A percentile compares a stretch with the other conserved stretches of the same genome.
phyloP scores from a whole-genome alignment of 1,139 yeast species.

The Yamadazyma songkhlaensis region DNA sequence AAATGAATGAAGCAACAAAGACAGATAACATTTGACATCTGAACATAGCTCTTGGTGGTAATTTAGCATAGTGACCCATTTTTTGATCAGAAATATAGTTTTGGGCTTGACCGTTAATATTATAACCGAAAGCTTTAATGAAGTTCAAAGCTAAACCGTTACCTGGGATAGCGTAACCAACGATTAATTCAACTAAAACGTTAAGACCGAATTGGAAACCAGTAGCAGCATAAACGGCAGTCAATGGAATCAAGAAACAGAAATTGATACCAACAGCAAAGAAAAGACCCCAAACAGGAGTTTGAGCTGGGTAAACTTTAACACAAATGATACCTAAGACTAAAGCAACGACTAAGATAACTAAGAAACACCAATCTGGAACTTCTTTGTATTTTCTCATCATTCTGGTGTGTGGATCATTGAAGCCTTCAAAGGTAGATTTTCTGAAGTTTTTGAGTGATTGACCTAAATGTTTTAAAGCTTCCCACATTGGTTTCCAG shows the following conservation, averaged over 20 bases:
- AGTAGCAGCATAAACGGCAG: slow-evolving; percentile 46
- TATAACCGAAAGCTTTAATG: slow-evolving; percentile 54
- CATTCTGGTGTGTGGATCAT: slow-evolving; percentile 50
- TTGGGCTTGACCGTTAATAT: slow-evolving; percentile 57
- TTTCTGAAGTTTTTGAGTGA: slow-evolving; percentile 26
- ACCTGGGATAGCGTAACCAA: slow-evolving; percentile 62
- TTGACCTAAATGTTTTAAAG: slow-evolving; percentile 11
- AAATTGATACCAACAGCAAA: slow-evolving; percentile 51
- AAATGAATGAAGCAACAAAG: slow-evolving; percentile 36
- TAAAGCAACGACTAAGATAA: slow-evolving; percentile 41
- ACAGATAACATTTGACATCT: slow-evolving; percentile 50
- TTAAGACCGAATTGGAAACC: slow-evolving; percentile 52
- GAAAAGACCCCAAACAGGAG: slow-evolving; percentile 55
- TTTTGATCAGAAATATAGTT: slow-evolving; percentile 52
- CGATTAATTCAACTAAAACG: slow-evolving; percentile 54
- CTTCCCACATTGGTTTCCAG: slow-evolving; percentile 20
- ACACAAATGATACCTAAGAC: slow-evolving; percentile 46
- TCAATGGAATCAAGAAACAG: slow-evolving; percentile 49
- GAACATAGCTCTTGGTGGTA: slow-evolving; percentile 58
- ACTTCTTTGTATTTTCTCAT: slow-evolving; percentile 55
- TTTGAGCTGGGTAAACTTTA: slow-evolving; percentile 38
- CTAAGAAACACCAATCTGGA: slow-evolving; percentile 56
- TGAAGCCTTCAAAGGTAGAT: slow-evolving; percentile 24
- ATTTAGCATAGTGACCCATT: slow-evolving; percentile 54
- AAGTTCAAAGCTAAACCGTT: slow-evolving; percentile 57